A percentile compares a stretch with the other conserved stretches of the same genome.
phyloP scores from a whole-genome alignment of 2,329 filamentous ascomycete species.

The Penicillium sp. region DNA sequence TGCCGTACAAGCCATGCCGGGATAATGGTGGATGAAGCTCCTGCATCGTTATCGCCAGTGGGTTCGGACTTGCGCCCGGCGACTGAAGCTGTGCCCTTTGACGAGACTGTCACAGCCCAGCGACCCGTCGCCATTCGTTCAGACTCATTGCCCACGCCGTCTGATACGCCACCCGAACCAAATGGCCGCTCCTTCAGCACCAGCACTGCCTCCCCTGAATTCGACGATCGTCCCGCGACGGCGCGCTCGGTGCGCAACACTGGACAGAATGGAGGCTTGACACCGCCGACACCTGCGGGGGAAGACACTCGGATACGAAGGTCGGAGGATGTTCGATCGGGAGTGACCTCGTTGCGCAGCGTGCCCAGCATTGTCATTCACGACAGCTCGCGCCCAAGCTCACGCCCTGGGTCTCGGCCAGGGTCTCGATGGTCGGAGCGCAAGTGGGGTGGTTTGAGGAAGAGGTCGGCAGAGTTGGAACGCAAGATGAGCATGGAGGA shows the following conservation, averaged over 20 bases:
- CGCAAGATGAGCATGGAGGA: slow-evolving; percentile 30
- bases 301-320: slow-evolving; percentile 20
- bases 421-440: slow-evolving; percentile 49
- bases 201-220: slow-evolving; percentile 25
- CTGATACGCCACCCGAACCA: slow-evolving; percentile 25
- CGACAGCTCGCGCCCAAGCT: slow-evolving; percentile 34
- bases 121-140: slow-evolving; percentile 30
- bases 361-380: slow-evolving; percentile 47
- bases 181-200: slow-evolving; percentile 31
- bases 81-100: slow-evolving; percentile 29
- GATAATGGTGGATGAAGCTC: slow-evolving; percentile 38
- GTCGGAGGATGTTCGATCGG: slow-evolving; percentile 28
- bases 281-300: slow-evolving; percentile 13
- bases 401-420: slow-evolving; percentile 37
- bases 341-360: slow-evolving; percentile 35
- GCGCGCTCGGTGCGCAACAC: slow-evolving; percentile 15
- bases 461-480: slow-evolving; percentile 38
- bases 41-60: slow-evolving; percentile 30
- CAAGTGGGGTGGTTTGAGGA: slow-evolving; percentile 44
- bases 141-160: slow-evolving; percentile 30
- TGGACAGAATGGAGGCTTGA: slow-evolving; percentile 16
- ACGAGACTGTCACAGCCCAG: slow-evolving; percentile 29
- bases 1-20: slow-evolving; percentile 36
- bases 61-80: slow-evolving; percentile 30
- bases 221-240: slow-evolving; percentile 18